These are phyloP conservation scores for Collybia sordida DNA, from an alignment of 768 basidiomycete genomes.

Conservation along the genomic window DNA sequence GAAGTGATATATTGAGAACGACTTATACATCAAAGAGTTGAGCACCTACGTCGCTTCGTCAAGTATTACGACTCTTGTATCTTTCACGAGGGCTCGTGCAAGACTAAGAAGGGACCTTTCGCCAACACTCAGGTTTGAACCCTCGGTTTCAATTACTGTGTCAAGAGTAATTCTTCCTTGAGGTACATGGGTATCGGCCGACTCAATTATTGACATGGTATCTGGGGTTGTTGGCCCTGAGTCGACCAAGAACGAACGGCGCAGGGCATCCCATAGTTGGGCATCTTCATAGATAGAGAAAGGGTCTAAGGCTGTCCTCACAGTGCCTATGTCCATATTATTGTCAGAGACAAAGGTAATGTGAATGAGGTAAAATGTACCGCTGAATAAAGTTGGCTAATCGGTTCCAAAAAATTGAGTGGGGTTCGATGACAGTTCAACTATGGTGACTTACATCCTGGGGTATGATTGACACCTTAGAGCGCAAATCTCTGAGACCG, in stretches of 20 bases:
- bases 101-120: conserved; percentile 74
- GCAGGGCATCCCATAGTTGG: conserved; percentile 71
- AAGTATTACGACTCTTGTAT: conserved; percentile 72
- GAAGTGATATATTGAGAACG: conserved; percentile 1
- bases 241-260: conserved; percentile 47
- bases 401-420: conserved; percentile 5
- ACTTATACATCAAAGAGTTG: background rate
- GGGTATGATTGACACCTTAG: conserved; percentile 63
- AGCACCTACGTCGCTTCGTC: conserved; percentile 67
- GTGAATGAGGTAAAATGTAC: conserved; percentile 27
- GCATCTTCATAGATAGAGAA: conserved; percentile 66
- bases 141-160: conserved; percentile 75
- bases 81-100: conserved; percentile 78
- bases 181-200: conserved; percentile 42
- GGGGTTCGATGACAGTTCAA: background rate
- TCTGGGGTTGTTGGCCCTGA: conserved; percentile 43
- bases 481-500: conserved; percentile 62
- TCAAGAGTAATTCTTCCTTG: conserved; percentile 62
- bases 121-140: conserved; percentile 70
- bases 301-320: conserved; percentile 58
- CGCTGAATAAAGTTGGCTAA: conserved; percentile 58
- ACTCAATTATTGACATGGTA: background rate
- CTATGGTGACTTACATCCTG: conserved; percentile 51
- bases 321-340: conserved; percentile 43
- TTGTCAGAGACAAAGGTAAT: conserved; percentile 29